Base-by-base conservation (phyloP, 768 basidiomycete genomes). In the Fomitopsis serialis region DNA sequence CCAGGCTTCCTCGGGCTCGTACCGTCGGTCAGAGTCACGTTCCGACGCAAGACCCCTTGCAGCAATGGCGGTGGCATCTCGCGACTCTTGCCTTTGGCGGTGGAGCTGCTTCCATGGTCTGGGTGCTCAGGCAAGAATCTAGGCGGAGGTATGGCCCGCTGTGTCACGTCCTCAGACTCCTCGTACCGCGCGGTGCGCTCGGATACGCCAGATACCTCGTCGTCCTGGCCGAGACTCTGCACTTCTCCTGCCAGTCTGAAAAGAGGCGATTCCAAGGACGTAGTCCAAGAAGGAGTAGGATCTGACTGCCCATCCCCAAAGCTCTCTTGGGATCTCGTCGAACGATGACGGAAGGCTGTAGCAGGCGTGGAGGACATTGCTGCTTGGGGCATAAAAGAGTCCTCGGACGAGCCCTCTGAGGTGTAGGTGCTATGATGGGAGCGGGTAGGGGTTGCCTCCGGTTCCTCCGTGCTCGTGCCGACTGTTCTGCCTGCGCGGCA, bases 311-410 rank as follows among this genome's bases (percentile, higher is more conserved):
- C 64, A 25, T 54, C 71, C 5, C 66, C 57, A 21, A 76, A 77
- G 44, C 61, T 74, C 55, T 76, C 66, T 37, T 73, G 60, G 58
- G 49, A 52, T 58, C 57, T 54, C 46, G 50, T 32, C 32, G 42
- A 62, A 50, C 69, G 68, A 29, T 65, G 54, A 10, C 55, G 72
- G 61, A 56, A 68, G 23, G 66, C 64, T 5, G 76, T 80, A 9
- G 87, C 85, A 17, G 91, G 92, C 1, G 91, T 92, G 2, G 90
- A 92, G 1, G 89, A 87, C 51, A 86, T 74, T 0, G 87, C 87
- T 8, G 77, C 87, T 48, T 84, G 80, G 13, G 87, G 88, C 66
- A 85, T 74, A 66, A 93, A 95, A 3, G 89, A 91, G 52, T 72
- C 78, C 55, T 91, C 87, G 29, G 78, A 82, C 35, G 77, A 75